phyloP scores from a whole-genome alignment of 495 filamentous ascomycete species.

The Hyaloscypha finlandica region DNA sequence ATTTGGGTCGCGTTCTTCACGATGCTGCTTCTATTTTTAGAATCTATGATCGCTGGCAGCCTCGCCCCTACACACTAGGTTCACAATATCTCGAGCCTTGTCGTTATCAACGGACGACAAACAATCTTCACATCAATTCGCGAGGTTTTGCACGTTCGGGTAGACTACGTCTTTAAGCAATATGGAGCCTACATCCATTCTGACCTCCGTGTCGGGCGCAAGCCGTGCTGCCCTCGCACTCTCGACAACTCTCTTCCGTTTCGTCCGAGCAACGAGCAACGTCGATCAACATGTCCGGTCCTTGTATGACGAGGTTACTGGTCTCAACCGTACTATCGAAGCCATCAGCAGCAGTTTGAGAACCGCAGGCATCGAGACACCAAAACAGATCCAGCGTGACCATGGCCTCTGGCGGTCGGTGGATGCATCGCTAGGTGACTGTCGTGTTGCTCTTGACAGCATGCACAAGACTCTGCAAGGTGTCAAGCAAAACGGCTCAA shows the following conservation, averaged over 20 bases:
- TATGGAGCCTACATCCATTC: neutral
- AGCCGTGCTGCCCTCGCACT: neutral
- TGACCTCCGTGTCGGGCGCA: neutral
- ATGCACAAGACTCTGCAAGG: neutral
- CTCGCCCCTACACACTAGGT: too few relatives aligned
- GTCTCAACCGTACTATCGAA: neutral
- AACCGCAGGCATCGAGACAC: neutral
- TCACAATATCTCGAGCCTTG: too few relatives aligned
- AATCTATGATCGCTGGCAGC: too few relatives aligned
- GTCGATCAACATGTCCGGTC: neutral
- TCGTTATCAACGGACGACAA: too few relatives aligned
- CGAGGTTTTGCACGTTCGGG: too few relatives aligned
- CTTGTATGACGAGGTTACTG: neutral
- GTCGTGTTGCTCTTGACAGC: neutral
- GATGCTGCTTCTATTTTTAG: too few relatives aligned
- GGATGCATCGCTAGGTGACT: neutral
- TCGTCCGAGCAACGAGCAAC: neutral
- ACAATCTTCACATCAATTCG: too few relatives aligned
- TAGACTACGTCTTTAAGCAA: too few relatives aligned
- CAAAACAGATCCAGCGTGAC: neutral
- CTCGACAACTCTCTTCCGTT: neutral
- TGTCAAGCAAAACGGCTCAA: neutral
- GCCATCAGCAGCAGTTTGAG: neutral
- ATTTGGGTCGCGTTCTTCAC: too few relatives aligned
- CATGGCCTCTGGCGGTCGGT: neutral